Base-by-base conservation (phyloP, 441 rosid species). In the Gossypium aridum region DNA sequence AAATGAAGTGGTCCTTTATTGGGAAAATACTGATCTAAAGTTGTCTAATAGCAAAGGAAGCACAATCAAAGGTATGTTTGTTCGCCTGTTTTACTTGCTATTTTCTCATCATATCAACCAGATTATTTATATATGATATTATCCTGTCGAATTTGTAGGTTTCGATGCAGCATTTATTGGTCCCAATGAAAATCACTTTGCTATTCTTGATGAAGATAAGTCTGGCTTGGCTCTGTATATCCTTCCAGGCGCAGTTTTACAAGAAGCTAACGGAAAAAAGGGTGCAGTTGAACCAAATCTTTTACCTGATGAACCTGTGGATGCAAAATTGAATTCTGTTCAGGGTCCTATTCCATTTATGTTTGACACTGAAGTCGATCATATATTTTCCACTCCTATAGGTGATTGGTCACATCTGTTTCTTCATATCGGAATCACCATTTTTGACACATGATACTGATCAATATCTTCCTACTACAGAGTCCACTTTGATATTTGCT, bases 361-460 rank as follows among this genome's bases (percentile, higher is more conserved):
- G 93, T 97, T 97, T 86, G 99, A 97, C 80, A 87, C 93, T 25
- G 97, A 90, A 87, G 91, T 97, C 16, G 98, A 97, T 82, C 93
- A 91, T 60, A 88, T 97, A 73, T 97, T 97, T 87, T 85, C 96
- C 70, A 94, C 99, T 80, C 98, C 99, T 26, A 81, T 94, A 91
- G 99, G 99, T 97, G 81, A 73, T 73, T 77, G 81, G 75, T 71
- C 71, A 77, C 73, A 80, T 77, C 66, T 73, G 63, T 53, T 68
- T 39, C 55, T 67, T 66, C 56, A 39, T 84, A 16, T 66, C 67
- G 75, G 69, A 16, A 20, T 79, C 51, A 59, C 59, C 23, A 64
- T 68, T 71, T 49, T 67, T 76, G 47, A 56, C 54, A 37, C 13
- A 45, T 77, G 61, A 70, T 64, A 73, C 81, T 86, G 81, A 96